phyloP scores from a whole-genome alignment of 2,329 filamentous ascomycete species.

The Sporothrix humicola region DNA sequence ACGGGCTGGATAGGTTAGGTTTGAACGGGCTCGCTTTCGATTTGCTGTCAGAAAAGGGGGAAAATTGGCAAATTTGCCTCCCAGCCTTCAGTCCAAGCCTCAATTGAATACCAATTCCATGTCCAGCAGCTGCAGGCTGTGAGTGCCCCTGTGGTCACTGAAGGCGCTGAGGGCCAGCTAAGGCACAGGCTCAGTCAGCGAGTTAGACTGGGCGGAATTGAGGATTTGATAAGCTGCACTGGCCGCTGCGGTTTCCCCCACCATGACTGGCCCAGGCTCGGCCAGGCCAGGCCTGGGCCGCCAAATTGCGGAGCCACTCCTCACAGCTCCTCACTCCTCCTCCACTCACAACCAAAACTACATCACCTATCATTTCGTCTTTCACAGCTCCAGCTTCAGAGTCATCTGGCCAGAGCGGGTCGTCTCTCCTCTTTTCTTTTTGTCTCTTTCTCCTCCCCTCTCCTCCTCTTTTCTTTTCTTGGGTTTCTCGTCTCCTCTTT shows the following conservation, averaged over 20 bases:
- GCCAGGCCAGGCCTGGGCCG: conserved; percentile 3
- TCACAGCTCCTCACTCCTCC: background rate
- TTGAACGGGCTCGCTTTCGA: too few species aligned
- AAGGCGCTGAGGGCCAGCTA: background rate
- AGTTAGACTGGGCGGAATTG: conserved; percentile 40
- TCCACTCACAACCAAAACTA: background rate
- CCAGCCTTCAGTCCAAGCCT: conserved; percentile 4
- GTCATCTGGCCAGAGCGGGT: background rate
- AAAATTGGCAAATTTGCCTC: conserved; percentile 10
- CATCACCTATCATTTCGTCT: background rate
- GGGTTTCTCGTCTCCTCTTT: background rate
- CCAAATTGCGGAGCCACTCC: conserved; percentile 16
- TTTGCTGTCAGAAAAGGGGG: background rate
- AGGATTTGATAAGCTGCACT: conserved; percentile 39
- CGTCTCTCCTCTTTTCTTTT: background rate
- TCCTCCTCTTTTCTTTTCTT: background rate
- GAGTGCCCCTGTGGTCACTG: background rate
- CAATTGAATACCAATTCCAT: background rate
- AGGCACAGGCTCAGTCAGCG: conserved; percentile 41
- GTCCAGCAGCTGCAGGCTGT: background rate
- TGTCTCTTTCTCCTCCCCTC: background rate
- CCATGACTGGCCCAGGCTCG: conserved; percentile 9
- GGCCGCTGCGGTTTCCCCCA: background rate
- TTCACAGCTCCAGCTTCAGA: background rate
- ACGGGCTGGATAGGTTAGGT: too few species aligned